Conservation (phyloP, 495 filamentous ascomycete species). For the Aspergillus hancockii region DNA sequence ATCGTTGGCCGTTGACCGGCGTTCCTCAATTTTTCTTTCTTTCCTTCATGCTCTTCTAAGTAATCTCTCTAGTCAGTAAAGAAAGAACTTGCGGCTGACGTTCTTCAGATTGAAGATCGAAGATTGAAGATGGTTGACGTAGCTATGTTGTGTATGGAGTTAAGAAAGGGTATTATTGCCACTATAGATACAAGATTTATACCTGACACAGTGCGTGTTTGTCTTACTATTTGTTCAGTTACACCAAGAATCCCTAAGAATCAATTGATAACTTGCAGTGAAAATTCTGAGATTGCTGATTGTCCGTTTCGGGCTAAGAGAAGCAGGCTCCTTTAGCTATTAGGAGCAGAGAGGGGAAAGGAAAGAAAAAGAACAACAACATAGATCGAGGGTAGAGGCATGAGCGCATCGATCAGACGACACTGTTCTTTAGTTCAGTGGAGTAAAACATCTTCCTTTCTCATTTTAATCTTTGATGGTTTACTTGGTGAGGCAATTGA, state of each 20-base stretch:
- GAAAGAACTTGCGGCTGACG: too few species aligned
- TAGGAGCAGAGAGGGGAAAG: too few species aligned
- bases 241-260: background rate
- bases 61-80: background rate
- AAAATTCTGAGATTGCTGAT: background rate
- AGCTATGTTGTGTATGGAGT: background rate
- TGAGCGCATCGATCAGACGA: background rate
- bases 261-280: background rate
- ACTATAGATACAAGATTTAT: too few species aligned
- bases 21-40: background rate
- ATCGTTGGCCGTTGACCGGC: background rate
- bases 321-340: background rate
- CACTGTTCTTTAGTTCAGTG: too few species aligned
- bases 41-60: background rate
- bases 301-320: background rate
- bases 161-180: background rate
- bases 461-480: too few species aligned
- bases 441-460: too few species aligned
- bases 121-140: background rate
- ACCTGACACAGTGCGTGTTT: background rate
- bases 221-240: background rate
- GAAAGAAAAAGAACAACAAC: constrained; percentile 1
- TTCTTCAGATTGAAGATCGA: too few species aligned
- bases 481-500: too few species aligned
- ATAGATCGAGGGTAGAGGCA: background rate